These are phyloP conservation scores for Excoecaria agallocha DNA, from an alignment of 345 rosid species.

Conservation along the genomic window DNA sequence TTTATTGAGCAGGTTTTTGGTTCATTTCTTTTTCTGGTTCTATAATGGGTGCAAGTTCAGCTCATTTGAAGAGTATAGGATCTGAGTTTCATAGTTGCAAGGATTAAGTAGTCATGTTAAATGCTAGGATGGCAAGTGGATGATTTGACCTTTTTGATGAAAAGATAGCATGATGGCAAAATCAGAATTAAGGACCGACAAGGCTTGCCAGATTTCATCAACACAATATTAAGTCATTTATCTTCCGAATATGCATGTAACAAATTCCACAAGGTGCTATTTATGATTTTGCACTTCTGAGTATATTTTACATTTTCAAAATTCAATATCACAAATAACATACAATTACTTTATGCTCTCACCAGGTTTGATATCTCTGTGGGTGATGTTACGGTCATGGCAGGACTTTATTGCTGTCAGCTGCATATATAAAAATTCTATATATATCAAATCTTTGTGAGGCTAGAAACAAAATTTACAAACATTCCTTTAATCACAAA, in stretches of 20 bases:
- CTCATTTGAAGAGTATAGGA: not conserved
- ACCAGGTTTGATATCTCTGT: constrained; percentile 97
- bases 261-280: not conserved
- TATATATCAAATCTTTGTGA: not conserved
- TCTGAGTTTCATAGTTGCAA: not conserved
- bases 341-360: constrained; percentile 25
- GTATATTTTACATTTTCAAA: no score
- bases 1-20: not conserved
- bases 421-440: constrained; percentile 38
- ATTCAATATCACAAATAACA: no score
- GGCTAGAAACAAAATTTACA: not conserved
- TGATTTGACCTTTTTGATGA: not conserved
- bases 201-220: not conserved
- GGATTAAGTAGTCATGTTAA: not conserved
- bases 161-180: not conserved
- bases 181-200: constrained; percentile 9
- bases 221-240: not conserved
- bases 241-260: not conserved
- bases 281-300: not conserved
- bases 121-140: not conserved
- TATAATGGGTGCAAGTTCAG: not conserved
- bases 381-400: constrained; percentile 92
- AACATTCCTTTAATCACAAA: not conserved
- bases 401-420: constrained; percentile 83
- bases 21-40: not conserved